Conservation (phyloP, 208 protist species). For the Acanthamoeba triangularis region DNA sequence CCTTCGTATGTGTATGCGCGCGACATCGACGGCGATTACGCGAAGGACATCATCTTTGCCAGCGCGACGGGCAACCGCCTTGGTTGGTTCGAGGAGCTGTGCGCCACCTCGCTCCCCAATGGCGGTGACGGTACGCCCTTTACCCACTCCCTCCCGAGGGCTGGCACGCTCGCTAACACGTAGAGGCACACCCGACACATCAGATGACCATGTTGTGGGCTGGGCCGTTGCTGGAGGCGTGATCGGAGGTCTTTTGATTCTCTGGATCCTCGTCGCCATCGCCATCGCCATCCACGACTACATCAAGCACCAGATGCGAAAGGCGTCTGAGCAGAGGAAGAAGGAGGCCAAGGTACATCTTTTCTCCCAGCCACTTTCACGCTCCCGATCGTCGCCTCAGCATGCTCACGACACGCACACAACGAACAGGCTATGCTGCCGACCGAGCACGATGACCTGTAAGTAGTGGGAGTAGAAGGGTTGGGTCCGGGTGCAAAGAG, state of each 20-base stretch:
- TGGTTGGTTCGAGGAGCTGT: slow-evolving; percentile 17
- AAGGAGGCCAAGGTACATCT: neutral
- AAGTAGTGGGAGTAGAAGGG: slow-evolving; percentile 5
- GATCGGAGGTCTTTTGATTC: slow-evolving; percentile 1
- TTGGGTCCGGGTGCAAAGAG: neutral
- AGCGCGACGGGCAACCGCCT: neutral
- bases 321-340: slow-evolving; percentile 14
- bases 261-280: slow-evolving; percentile 48
- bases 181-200: neutral
- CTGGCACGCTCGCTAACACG: neutral
- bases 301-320: slow-evolving; percentile 26
- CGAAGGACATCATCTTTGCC: slow-evolving; percentile 10
- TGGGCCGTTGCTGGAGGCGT: slow-evolving; percentile 19
- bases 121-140: slow-evolving; percentile 9
- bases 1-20: neutral
- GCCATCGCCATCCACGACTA: slow-evolving; percentile 37
- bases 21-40: neutral
- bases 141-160: neutral
- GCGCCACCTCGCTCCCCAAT: neutral
- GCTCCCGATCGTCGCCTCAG: neutral
- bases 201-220: slow-evolving; percentile 6
- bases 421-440: neutral
- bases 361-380: neutral
- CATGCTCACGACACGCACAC: no score
- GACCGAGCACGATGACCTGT: neutral